These are phyloP conservation scores for Diaporthe capsici DNA, from an alignment of 2,329 filamentous ascomycete genomes.

Conservation along the genomic window DNA sequence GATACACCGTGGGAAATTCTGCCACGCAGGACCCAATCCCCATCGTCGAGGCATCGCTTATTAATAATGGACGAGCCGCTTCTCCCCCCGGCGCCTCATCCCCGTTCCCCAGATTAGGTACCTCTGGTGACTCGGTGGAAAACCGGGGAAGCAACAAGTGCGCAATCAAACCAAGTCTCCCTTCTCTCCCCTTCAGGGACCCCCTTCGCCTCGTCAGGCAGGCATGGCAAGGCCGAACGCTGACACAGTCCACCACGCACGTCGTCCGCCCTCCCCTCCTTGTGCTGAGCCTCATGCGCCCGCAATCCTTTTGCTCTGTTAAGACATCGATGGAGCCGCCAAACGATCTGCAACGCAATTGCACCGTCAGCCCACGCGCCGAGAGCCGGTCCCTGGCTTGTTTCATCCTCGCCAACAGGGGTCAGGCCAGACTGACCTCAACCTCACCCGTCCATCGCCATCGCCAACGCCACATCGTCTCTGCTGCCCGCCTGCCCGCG, in stretches of 20 bases:
- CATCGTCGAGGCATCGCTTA: constrained; percentile 25
- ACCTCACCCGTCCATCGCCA: constrained; percentile 19
- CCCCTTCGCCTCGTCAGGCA: constrained; percentile 6
- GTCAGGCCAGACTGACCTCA: constrained; percentile 29
- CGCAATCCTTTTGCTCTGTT: constrained; percentile 20
- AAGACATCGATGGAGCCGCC: constrained; percentile 10
- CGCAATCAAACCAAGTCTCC: constrained; percentile 23
- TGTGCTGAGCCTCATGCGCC: constrained; percentile 22
- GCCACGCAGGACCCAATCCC: constrained; percentile 5
- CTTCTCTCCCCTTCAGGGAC: neutral
- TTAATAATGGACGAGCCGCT: constrained; percentile 31
- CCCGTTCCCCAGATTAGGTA: constrained; percentile 33
- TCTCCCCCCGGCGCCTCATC: constrained; percentile 12
- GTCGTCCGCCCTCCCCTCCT: constrained; percentile 15
- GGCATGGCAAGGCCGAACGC: constrained; percentile 21
- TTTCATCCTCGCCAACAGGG: constrained; percentile 34
- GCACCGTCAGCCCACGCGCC: constrained; percentile 31
- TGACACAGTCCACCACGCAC: constrained; percentile 16
- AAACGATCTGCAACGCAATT: constrained; percentile 34
- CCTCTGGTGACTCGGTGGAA: constrained; percentile 17
- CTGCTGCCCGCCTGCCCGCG: neutral
- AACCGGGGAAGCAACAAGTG: constrained; percentile 22
- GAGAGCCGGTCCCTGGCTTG: constrained; percentile 33
- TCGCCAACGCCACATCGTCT: constrained; percentile 14
- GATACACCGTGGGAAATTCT: constrained; percentile 27